Evolutionary conservation across 441 rosid species (phyloP), one percentile per base, ranked within the genome.

Genomic region (Gossypium lobatum): DNA sequence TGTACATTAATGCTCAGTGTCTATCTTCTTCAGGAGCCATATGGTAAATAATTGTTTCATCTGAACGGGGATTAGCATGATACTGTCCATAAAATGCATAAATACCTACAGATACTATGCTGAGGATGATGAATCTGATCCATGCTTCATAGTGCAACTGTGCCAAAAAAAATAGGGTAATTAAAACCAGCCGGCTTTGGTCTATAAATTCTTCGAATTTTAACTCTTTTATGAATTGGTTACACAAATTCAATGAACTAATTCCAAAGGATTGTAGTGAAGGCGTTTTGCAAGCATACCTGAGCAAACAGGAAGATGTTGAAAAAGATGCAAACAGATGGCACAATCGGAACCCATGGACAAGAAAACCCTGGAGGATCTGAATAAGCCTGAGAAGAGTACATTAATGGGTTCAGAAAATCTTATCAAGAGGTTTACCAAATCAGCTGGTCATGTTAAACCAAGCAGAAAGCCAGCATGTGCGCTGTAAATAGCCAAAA

Each of bases 221-320:
- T 71, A 52, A 52, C 8, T 17, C 69, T 14, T 20, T 62, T 8
- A 17, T 37, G 7, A n/a, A 10, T 76, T 70, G 37, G 9, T 62
- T 55, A 48, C 11, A 61, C 21, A 28, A 61, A 31, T 61, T 31
- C 61, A 18, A 31, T n/a, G 34, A 9, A 8, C 13, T 21, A 16
- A 6, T 57, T 64, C 59, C 1, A n/a, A 5, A 9, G 13, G 46
- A 60, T 9, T 39, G 52, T 9, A 25, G 18, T 1, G 1, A 13
- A 4, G 57, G n/a, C 10, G 46, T 50, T 76, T 57, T n/a, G 28
- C 20, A 61, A 74, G 58, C 70, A 74, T 74, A 95, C 98, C 96
- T 95, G 98, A 82, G 98, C 97, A 84, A 91, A 91, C 78, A 95
- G 87, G 86, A 93, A 95, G 72, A 95, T 88, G 82, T 95, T 95